Conservation (phyloP, 2,329 filamentous ascomycete species). For the Penicillium sp. region DNA sequence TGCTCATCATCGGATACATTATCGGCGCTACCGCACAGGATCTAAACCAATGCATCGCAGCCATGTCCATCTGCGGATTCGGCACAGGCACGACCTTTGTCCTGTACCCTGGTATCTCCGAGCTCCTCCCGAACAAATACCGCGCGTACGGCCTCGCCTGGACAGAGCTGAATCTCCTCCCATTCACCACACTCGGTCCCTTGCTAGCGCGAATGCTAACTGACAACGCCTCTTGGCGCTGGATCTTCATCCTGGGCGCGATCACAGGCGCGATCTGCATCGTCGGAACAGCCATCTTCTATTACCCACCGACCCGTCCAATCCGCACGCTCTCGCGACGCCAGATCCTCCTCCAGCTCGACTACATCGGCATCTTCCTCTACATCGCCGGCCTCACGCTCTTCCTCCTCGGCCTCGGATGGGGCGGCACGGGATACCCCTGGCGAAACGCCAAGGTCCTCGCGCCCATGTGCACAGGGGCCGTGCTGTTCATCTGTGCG, state of each 20-base stretch:
- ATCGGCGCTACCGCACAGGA: background rate
- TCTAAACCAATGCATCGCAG: slow-evolving; percentile 1
- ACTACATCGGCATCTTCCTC: slow-evolving; percentile 4
- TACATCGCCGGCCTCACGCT: background rate
- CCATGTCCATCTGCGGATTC: background rate
- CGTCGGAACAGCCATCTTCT: background rate
- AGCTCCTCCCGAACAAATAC: slow-evolving; percentile 10
- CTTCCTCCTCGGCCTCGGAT: slow-evolving; percentile 5
- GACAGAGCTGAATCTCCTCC: background rate
- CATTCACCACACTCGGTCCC: background rate
- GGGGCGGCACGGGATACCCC: slow-evolving; percentile 1
- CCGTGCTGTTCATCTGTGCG: background rate
- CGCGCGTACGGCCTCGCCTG: background rate
- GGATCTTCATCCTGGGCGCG: slow-evolving; percentile 2
- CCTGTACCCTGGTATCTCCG: slow-evolving; percentile 1
- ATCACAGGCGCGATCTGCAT: background rate
- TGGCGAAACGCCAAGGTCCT: background rate
- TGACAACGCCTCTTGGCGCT: slow-evolving; percentile 6
- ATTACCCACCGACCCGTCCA: background rate
- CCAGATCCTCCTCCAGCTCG: background rate
- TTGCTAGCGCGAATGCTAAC: background rate
- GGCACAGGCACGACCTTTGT: background rate
- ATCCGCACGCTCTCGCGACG: background rate
- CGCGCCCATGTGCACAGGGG: background rate
- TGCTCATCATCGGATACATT: slow-evolving; percentile 3